Percentiles rank a stretch among this genome's conserved stretches.
Evolutionary conservation across 345 rosid species (phyloP).

Genomic region (Populus simonii): DNA sequence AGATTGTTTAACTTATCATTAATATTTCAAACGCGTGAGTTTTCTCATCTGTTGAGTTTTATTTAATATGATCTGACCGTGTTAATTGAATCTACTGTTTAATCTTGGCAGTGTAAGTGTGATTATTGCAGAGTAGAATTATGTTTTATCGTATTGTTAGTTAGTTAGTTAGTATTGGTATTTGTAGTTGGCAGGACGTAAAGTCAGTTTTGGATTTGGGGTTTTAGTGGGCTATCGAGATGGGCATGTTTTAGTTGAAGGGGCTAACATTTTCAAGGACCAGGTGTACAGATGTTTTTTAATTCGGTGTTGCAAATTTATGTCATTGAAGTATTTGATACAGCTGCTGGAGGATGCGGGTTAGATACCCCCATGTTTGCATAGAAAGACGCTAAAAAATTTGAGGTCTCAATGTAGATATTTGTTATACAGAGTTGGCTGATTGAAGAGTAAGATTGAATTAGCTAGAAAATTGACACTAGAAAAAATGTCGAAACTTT

Average conservation of each 20-base stretch:
- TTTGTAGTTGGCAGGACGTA: no score
- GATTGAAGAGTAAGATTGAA: neutral
- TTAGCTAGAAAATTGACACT: neutral
- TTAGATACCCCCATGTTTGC: neutral
- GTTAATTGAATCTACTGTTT: conserved; percentile 2
- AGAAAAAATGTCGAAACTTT: neutral
- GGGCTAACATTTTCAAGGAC: neutral
- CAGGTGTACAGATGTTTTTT: neutral
- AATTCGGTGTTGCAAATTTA: neutral
- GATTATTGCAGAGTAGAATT: conserved; percentile 1
- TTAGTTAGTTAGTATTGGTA: neutral
- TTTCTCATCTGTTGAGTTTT: neutral
- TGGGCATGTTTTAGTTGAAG: neutral
- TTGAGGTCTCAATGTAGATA: neutral
- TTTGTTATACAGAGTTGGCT: neutral
- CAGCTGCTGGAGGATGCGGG: neutral
- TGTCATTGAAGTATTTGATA: neutral
- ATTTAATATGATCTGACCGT: neutral
- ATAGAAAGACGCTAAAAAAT: neutral
- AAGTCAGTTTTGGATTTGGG: neutral
- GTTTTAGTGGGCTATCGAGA: neutral
- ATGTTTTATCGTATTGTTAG: neutral
- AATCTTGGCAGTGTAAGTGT: neutral
- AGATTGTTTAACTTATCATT: neutral
- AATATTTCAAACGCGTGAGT: conserved; percentile 3